These are phyloP conservation scores for Daldinia bambusicola DNA, from an alignment of 495 filamentous ascomycete genomes.

Conservation along the genomic window DNA sequence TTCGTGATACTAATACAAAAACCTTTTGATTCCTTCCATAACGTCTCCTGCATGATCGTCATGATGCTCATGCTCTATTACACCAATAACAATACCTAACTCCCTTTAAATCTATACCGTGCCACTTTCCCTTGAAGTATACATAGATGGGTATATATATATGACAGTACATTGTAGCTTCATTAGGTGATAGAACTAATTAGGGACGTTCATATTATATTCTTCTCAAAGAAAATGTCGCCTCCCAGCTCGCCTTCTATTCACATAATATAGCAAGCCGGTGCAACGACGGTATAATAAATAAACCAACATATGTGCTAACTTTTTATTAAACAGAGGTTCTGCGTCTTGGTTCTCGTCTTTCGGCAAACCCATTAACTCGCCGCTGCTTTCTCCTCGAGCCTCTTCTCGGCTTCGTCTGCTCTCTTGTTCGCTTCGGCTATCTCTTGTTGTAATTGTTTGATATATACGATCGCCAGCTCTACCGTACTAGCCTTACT, in stretches of 20 bases:
- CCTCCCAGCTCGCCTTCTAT: constrained; percentile 21
- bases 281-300: constrained; percentile 2
- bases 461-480: constrained; percentile 95
- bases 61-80: constrained; percentile 14
- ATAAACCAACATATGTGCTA: constrained; percentile 18
- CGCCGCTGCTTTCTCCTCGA: constrained; percentile 47
- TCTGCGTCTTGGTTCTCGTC: constrained; percentile 8
- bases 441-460: constrained; percentile 78
- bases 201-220: constrained; percentile 34
- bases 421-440: constrained; percentile 72
- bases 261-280: constrained; percentile 19
- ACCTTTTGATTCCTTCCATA: neutral
- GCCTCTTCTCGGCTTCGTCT: constrained; percentile 69
- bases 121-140: constrained; percentile 6
- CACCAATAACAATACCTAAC: neutral
- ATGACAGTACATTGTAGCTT: constrained; percentile 27
- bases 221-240: constrained; percentile 17
- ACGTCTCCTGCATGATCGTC: neutral
- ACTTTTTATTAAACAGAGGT: constrained; percentile 4
- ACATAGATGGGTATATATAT: neutral
- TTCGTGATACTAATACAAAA: constrained; percentile 19
- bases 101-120: constrained; percentile 7
- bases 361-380: constrained; percentile 25
- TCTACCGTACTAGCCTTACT: constrained; percentile 98
- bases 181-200: constrained; percentile 28